Conservation (phyloP, 257 asterid genomes). For the Solanum lignicaule region DNA sequence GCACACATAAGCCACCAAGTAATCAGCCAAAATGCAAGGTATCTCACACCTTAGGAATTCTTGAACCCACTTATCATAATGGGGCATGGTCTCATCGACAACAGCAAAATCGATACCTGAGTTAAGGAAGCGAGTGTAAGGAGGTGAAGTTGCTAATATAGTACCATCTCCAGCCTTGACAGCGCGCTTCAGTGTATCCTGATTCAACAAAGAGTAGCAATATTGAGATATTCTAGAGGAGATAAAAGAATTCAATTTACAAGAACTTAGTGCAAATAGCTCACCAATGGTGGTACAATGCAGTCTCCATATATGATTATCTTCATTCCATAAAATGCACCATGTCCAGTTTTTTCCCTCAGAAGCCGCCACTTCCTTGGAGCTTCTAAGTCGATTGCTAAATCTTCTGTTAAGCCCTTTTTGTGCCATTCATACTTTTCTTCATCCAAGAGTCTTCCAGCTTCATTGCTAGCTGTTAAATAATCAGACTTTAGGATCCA, state of each 20-base stretch:
- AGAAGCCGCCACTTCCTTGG: constrained; percentile 90
- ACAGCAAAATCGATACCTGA: constrained; percentile 69
- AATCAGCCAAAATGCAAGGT: constrained; percentile 76
- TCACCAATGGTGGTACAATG: constrained; percentile 85
- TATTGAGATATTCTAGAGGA: neutral
- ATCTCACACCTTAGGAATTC: constrained; percentile 64
- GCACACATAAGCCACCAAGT: constrained; percentile 88
- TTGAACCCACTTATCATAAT: constrained; percentile 75
- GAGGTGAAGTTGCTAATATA: constrained; percentile 84
- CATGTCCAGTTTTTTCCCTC: constrained; percentile 81
- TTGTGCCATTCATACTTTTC: constrained; percentile 80
- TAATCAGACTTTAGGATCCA: constrained; percentile 93
- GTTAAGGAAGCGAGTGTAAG: constrained; percentile 64
- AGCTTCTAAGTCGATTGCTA: constrained; percentile 86
- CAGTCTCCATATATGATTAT: constrained; percentile 76
- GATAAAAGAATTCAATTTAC: neutral
- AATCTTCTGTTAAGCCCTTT: constrained; percentile 75
- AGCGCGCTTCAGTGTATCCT: constrained; percentile 87
- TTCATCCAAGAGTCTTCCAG: constrained; percentile 63
- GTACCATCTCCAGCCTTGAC: constrained; percentile 90
- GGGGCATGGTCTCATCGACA: constrained; percentile 68
- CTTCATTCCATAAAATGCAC: constrained; percentile 82
- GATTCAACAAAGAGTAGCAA: neutral
- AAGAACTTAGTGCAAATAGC: neutral
- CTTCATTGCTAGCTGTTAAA: constrained; percentile 65